Base-by-base conservation (phyloP, 2,329 filamentous ascomycete genomes). In the Fusarium sp. region DNA sequence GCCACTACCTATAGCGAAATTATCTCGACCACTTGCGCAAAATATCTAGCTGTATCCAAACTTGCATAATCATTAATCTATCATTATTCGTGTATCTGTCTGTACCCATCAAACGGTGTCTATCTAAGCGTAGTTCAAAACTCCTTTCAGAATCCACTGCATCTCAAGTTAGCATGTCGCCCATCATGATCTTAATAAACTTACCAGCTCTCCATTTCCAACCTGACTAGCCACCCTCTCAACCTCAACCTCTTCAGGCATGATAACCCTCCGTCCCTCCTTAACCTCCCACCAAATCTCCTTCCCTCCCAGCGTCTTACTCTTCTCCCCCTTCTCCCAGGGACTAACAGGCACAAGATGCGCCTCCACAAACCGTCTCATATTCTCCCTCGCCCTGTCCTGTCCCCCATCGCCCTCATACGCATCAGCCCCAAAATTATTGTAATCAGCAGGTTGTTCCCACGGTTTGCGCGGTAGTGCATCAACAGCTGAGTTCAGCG, bases 241-340 rank as follows among this genome's bases (percentile, higher is more conserved):
- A 18, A 98, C 92, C 80, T 95, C 90, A 46, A 98, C 89, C 71
- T 90, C 87, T 10, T 92, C 92, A 1, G 95, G 96, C 85, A 95
- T 91, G 33, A 96, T 81, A 79, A 95, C 90, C 79, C 90, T 84
- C 78, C 88, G 92, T 72, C 87, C 90, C 1, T 91, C 92, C 56
- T 85, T 91, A 61, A 83, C 88, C 78, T 94, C 92, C 94, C 94
- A 98, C 92, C 92, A 97, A 52, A 98, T 79, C 74, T 93, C 90
- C 61, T 86, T 87, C 7, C 86, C 86, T 0, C 82, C 85, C 13
- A 91, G 84, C 0, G 93, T 93, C 83, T 90, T 88, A 2, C 89
- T 85, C 81, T 91, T 94, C 71, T 86, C 81, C 2, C 85, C 85
- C 74, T 93, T 89, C 31, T 84, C 81, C 95, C 95, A 98, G 1